These are phyloP conservation scores for Salix viminalis DNA, from an alignment of 345 rosid species.

Conservation along the genomic window DNA sequence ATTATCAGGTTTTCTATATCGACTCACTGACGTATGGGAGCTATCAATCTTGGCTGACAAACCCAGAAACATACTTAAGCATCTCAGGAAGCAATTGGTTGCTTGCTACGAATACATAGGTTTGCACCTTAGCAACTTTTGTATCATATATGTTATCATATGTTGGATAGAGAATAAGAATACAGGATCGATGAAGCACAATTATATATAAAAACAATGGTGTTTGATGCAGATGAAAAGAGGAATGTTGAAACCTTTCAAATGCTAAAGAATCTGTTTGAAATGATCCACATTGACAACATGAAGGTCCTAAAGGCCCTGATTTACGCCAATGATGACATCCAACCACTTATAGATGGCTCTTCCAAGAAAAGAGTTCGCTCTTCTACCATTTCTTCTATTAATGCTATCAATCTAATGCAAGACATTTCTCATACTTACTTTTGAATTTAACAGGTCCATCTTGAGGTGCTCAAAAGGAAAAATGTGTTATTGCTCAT, in stretches of 20 bases:
- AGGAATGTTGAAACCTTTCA: constrained; percentile 48
- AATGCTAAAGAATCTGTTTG: constrained; percentile 45
- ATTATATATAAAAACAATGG: neutral
- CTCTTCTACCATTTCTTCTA: neutral
- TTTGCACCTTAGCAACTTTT: constrained; percentile 5
- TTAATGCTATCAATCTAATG: neutral
- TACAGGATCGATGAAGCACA: neutral
- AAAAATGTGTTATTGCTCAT: constrained; percentile 72
- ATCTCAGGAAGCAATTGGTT: constrained; percentile 50
- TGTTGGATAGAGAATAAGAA: neutral
- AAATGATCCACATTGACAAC: constrained; percentile 69
- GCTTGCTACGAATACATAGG: constrained; percentile 60
- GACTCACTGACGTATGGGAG: constrained; percentile 83
- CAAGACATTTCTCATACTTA: neutral
- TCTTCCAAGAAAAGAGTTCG: constrained; percentile 61
- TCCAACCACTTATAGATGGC: constrained; percentile 56
- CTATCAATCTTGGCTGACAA: constrained; percentile 71
- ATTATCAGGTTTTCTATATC: constrained; percentile 42
- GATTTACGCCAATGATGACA: constrained; percentile 33
- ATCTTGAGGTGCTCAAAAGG: constrained; percentile 69
- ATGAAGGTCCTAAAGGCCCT: constrained; percentile 77
- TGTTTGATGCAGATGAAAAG: constrained; percentile 49
- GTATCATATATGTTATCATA: neutral
- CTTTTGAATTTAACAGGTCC: constrained; percentile 37
- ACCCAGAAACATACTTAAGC: constrained; percentile 61